Evolutionary conservation across 192 early-diverging fungal species (phyloP), one percentile per base, ranked within the genome.

Genomic region (Coemansia sp.): DNA sequence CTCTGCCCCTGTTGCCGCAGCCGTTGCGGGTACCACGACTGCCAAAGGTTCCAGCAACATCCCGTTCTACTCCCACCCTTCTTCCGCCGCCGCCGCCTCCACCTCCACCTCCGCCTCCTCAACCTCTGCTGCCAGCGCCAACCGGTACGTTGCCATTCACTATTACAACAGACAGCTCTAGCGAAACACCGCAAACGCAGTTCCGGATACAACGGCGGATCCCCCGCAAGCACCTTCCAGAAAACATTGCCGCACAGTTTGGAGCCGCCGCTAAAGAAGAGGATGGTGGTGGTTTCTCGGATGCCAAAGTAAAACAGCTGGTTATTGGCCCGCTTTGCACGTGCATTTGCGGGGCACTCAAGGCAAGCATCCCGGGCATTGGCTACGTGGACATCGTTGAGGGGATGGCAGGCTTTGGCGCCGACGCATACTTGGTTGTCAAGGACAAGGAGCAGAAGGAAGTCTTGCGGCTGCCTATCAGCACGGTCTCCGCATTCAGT

Each of bases 341-440:
- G 25, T 42, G 59, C 15, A 34, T 68, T 22, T 50, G 59, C 40
- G 17, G 32, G 2, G 59, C 50, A 29, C 50, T 68, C 8, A 38
- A 45, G 36, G 11, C 34, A 22, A 33, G 25, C 6, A n/a, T 32
- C 13, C 43, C 43, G 14, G 15, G 43, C 25, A 23, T 50, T 11
- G 46, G 33, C 13, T 38, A 11, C 1, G 66, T 46, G 2, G 59
- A 68, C 9, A 23, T 68, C 5, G 50, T 58, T 14, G 59, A 52
- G 9, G 66, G 66, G 0, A 35, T 61, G n/a, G 58, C 38, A 5
- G 66, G 66, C 14, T 68, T 68, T 36, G 66, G 66, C 38, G 66
- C 66, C 15, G 66, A 68, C 41, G 66, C 66, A 4, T 68, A 68
- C 20, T 35, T 68, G 34, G 56, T 49, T 8, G 57, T 67, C 4